Base-by-base conservation (phyloP, 2,329 filamentous ascomycete species). In the Aspergillus proliferans region DNA sequence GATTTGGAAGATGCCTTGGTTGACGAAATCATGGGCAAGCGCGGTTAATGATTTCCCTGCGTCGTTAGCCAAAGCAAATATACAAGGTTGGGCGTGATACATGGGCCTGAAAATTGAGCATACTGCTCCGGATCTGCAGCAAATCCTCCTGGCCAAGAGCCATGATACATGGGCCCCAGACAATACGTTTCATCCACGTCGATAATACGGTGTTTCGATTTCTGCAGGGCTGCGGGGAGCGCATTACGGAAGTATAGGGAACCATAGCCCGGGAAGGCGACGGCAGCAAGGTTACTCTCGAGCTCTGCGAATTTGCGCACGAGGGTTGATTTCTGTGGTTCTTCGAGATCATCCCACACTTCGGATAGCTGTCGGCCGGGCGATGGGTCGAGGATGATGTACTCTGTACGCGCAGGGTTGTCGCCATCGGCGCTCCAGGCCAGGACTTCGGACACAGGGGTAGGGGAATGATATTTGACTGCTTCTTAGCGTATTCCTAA, bases 381-480 rank as follows among this genome's bases (percentile, higher is more conserved):
- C 24, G 58, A 58, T 45, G 63, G 63, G 45, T 69, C 64, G 57
- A 67, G 63, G 8, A 70, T 51, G 21, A 69, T 67, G 38, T 66
- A 69, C 51, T 70, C 67, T 3, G 56, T 57, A 3, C 60, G 58
- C 10, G 68, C 54, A 8, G 61, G 58, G 22, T 68, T 66, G 6
- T 54, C 57, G 2, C 47, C 2, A 30, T 62, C 52, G 4, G 55
- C 54, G 43, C 49, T 54, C 61, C 60, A 67, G 3, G 59, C 58
- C 19, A 64, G 40, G 14, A 68, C 60, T 47, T 58, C 56, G 1
- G 61, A 61, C 22, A 64, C 64, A 0, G 63, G 63, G 21, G 47
- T 49, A 28, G 51, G 42, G 4, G 55, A 46, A 55, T 52, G 51
- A 6, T 36, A 41, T 56, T 61, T 50, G 53, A 55, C 24, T 54